Base-by-base conservation (phyloP, 2,329 filamentous ascomycete species). In the Monilinia vaccinii-corymbosi region DNA sequence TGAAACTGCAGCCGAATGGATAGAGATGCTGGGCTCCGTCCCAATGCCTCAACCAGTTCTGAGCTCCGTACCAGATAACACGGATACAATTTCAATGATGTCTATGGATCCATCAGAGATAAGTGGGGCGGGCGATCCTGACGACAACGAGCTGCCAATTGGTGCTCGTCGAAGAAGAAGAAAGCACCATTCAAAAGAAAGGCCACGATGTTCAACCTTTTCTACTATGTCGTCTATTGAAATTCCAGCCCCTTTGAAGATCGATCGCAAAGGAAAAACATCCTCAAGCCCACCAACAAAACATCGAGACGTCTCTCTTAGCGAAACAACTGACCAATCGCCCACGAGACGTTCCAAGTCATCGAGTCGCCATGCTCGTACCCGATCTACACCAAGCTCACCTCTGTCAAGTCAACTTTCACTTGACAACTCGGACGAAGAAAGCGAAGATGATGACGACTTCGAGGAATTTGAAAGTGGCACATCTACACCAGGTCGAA, bases 1-100 rank as follows among this genome's bases (percentile, higher is more conserved):
- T 4, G 67, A 70, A 84, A 89, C 69, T 61, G 85, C 87, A 7
- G 76, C 82, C 18, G 94, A 97, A 73, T 99, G 94, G 94, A 77
- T 97, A 42, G 82, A 88, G 44, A 89, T 97, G 74, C 13, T 60
- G 28, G 84, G 84, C n/a, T 73, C 81, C 34, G 77, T 77, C 38
- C 86, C 86, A 32, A 75, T 85, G 38, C 84, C 84, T 25, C 84
- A 85, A 45, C 60, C 62, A 11, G 61, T 68, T 25, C 31, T 60
- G 38, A 55, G 49, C 23, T 53, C 48, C 6, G 31, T 60, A 32
- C 57, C 42, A 38, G 49, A 60, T 18, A 55, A 64, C 28, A 44
- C 62, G n/a, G 58, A 60, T 47, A 63, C 51, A 55, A 50, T 6
- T 49, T 67, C 57, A 3, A 42, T 59, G 23, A 25, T 60, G 16